Evolutionary conservation across 352 stramenopile species (phyloP).

Genomic region (Phytophthora fragariae): DNA sequence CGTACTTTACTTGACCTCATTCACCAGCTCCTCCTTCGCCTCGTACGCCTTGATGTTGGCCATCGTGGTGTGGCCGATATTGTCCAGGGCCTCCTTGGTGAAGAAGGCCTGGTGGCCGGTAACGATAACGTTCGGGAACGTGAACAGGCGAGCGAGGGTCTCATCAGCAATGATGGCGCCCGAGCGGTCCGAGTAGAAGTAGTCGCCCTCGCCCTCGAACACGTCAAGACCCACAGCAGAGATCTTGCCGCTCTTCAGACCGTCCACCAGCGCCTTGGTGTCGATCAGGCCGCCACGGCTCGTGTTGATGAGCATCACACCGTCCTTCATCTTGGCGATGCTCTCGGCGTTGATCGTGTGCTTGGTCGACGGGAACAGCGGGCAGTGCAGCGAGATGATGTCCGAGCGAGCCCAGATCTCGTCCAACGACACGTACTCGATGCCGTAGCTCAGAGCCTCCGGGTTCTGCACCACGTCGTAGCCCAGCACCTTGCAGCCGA

Average conservation of each 20-base stretch:
- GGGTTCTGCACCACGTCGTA: slow-evolving; percentile 75
- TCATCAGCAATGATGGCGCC: slow-evolving; percentile 74
- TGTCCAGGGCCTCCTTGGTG: slow-evolving; percentile 77
- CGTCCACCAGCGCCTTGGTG: slow-evolving; percentile 80
- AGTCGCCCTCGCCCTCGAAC: slow-evolving; percentile 83
- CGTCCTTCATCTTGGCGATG: slow-evolving; percentile 89
- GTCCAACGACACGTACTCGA: slow-evolving; percentile 59
- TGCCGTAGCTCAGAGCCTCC: slow-evolving; percentile 42
- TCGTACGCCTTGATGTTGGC: slow-evolving; percentile 73
- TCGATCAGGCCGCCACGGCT: slow-evolving; percentile 89
- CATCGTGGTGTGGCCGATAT: slow-evolving; percentile 79
- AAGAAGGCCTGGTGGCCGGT: slow-evolving; percentile 87
- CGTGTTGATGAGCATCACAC: slow-evolving; percentile 93
- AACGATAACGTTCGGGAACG: slow-evolving; percentile 85
- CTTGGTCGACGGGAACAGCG: slow-evolving; percentile 80
- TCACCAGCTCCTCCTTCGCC: slow-evolving; percentile 52
- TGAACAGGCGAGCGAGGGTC: slow-evolving; percentile 76
- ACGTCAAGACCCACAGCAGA: slow-evolving; percentile 87
- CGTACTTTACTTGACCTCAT: slow-evolving; percentile 56
- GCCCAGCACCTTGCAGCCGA: slow-evolving; percentile 61
- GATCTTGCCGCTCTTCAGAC: slow-evolving; percentile 84
- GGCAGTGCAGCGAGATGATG: slow-evolving; percentile 91
- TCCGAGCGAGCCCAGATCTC: slow-evolving; percentile 75
- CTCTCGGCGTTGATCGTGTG: slow-evolving; percentile 87
- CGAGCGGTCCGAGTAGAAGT: slow-evolving; percentile 84